Evolutionary conservation across 2,329 filamentous ascomycete species (phyloP).

Genomic region (Harringtonia aguacate): DNA sequence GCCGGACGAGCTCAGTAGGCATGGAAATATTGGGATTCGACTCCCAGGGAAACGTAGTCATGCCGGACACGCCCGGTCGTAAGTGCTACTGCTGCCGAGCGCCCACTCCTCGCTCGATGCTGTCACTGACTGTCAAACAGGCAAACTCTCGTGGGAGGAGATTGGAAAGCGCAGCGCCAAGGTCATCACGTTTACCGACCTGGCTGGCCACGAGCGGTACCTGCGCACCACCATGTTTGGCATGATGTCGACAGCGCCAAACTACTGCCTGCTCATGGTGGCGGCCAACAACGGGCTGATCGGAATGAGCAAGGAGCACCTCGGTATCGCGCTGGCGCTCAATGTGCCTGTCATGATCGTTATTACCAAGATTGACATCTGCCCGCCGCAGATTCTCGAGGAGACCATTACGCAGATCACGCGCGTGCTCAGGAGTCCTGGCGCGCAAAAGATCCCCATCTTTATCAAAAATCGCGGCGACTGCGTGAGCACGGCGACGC

Average conservation of each 20-base stretch:
- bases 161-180: conserved; percentile 92
- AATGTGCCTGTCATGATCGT: conserved; percentile 98
- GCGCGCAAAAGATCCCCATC: conserved; percentile 88
- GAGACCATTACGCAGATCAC: conserved; percentile 88
- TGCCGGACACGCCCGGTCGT: conserved; percentile 71
- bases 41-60: conserved; percentile 70
- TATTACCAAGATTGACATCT: conserved; percentile 97
- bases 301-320: conserved; percentile 96
- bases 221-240: conserved; percentile 94
- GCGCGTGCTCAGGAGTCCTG: conserved; percentile 87
- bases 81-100: too few species aligned
- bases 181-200: conserved; percentile 91
- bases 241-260: conserved; percentile 84
- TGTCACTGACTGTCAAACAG: conserved; percentile 15
- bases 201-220: conserved; percentile 93
- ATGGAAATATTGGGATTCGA: conserved; percentile 99
- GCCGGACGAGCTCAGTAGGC: conserved; percentile 88
- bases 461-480: conserved; percentile 89
- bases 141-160: conserved; percentile 85
- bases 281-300: conserved; percentile 95
- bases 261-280: conserved; percentile 97
- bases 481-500: conserved; percentile 88
- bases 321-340: conserved; percentile 85
- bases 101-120: too few species aligned
- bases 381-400: conserved; percentile 87